Evolutionary conservation across 208 protist species (phyloP).

Genomic region (Leishmania amazonensis): DNA sequence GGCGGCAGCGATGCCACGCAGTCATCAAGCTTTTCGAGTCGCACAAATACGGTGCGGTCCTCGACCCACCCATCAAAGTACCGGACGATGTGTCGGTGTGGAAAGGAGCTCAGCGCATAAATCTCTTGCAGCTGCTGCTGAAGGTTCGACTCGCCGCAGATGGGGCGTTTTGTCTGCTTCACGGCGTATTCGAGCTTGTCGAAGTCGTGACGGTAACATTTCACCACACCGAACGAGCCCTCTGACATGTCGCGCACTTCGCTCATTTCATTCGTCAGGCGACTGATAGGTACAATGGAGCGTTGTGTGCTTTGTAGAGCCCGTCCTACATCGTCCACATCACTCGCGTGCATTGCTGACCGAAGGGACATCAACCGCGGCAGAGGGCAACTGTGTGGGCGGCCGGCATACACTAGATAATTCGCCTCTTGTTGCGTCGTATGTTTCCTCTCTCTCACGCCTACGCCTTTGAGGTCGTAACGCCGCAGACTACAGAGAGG

Average conservation of each 20-base stretch:
- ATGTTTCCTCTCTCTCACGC: too few relatives aligned
- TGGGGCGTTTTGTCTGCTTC: slow-evolving; percentile 74
- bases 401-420: neutral
- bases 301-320: slow-evolving; percentile 32
- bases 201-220: slow-evolving; percentile 54
- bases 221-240: slow-evolving; percentile 78
- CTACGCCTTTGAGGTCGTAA: neutral
- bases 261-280: slow-evolving; percentile 80
- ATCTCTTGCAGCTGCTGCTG: slow-evolving; percentile 85
- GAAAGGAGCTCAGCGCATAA: slow-evolving; percentile 72
- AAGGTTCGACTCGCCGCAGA: slow-evolving; percentile 76
- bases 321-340: slow-evolving; percentile 12
- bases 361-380: neutral
- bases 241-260: slow-evolving; percentile 58
- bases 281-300: slow-evolving; percentile 51
- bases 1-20: slow-evolving; percentile 42
- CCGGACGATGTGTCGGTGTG: slow-evolving; percentile 75
- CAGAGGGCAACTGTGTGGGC: neutral
- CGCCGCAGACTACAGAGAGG: neutral
- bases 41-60: slow-evolving; percentile 72
- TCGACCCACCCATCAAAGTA: slow-evolving; percentile 92
- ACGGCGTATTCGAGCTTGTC: slow-evolving; percentile 75
- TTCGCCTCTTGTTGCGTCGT: neutral
- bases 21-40: slow-evolving; percentile 70
- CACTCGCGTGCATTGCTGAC: slow-evolving; percentile 2